Base-by-base conservation (phyloP, 345 rosid species). In the Kandelia obovata region DNA sequence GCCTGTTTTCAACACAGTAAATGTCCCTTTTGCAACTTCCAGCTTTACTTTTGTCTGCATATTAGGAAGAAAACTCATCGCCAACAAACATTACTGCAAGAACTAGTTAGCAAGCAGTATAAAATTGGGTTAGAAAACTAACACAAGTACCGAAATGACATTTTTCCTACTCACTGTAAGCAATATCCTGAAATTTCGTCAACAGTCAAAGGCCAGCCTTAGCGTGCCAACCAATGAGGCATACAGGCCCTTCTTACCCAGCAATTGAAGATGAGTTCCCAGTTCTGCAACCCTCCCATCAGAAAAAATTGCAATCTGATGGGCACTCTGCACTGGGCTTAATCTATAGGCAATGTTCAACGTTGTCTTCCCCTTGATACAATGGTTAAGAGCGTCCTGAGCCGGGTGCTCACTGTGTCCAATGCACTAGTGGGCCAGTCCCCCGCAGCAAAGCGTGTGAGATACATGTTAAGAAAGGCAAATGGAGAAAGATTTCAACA, bases 291-390 rank as follows among this genome's bases (percentile, higher is more conserved):
- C 73, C 80, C 73, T 82, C 49, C 97, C 93, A 69, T 85, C 87
- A 10, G 96, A 81, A 70, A 87, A 88, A 61, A 94, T 87, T 9
- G 97, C 97, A 20, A 89, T 94, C 69, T 83, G 96, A 71, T 89
- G 84, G 0, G 97, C 97, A 58, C 83, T 94, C 84, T 94, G 97
- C 61, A 89, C 96, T 25, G 97, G 89, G 84, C 97, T 94, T 74
- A 94, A 77, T 75, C 97, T 83, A 81, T 91, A 93, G 73, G 98
- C 97, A 64, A 94, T 91, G 51, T 89, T 97, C 83, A 94, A 72
- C 2, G 95, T 84, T 58, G 92, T 94, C 81, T 88, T 85, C 79
- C 87, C 95, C 81, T 89, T 88, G 96, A 94, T 88, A 62, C 88
- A 84, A 66, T 80, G 91, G 80, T 83, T 83, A 75, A 94, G 75